These are phyloP conservation scores for Cladosporium sphaerospermum DNA, from an alignment of 2,329 filamentous ascomycete genomes.

Conservation along the genomic window DNA sequence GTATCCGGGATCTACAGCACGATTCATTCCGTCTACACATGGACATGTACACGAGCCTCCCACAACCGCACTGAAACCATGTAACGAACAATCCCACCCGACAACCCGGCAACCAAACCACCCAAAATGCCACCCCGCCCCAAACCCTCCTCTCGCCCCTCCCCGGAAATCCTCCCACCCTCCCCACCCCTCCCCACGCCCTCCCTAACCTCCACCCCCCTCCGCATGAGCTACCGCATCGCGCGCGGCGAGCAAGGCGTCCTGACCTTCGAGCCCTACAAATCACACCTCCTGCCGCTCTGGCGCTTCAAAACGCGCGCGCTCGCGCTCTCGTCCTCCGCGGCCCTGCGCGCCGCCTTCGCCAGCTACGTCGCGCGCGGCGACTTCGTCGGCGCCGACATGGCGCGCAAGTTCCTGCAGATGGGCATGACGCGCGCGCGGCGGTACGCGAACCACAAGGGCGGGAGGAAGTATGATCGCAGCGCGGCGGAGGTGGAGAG, in stretches of 20 bases:
- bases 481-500: slow-evolving; percentile 27
- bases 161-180: neutral
- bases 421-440: slow-evolving; percentile 60
- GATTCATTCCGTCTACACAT: too few species aligned
- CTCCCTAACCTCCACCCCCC: slow-evolving; percentile 24
- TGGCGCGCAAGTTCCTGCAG: slow-evolving; percentile 58
- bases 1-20: too few species aligned
- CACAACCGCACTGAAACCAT: too few species aligned
- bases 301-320: slow-evolving; percentile 54
- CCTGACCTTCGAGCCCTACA: slow-evolving; percentile 59
- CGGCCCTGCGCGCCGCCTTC: slow-evolving; percentile 46
- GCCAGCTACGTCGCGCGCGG: slow-evolving; percentile 43
- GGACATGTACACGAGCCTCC: too few species aligned
- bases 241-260: slow-evolving; percentile 56
- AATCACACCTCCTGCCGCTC: slow-evolving; percentile 51
- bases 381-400: slow-evolving; percentile 61
- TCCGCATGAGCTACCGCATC: slow-evolving; percentile 50
- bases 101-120: too few species aligned
- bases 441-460: slow-evolving; percentile 51
- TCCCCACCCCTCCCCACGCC: slow-evolving; percentile 20
- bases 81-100: too few species aligned
- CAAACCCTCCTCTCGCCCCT: too few species aligned
- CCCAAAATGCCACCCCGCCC: too few species aligned
- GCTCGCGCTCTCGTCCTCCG: slow-evolving; percentile 47
- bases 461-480: slow-evolving; percentile 51